Conservation (phyloP, 2,329 filamentous ascomycete species). For the Xylaria sp. region DNA sequence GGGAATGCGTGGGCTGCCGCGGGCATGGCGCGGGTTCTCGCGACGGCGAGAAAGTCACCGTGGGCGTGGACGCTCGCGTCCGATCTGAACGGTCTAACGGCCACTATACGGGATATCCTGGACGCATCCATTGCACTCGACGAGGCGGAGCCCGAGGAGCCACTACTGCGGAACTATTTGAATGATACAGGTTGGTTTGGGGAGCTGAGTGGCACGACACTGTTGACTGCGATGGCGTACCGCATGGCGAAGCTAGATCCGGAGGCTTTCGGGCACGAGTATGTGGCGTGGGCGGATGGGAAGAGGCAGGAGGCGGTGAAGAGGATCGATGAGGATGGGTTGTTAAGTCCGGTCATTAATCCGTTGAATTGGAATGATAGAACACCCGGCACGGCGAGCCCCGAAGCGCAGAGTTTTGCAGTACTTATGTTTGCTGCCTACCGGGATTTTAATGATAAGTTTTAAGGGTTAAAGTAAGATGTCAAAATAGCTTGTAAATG, state of each 20-base stretch:
- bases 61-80: constrained; percentile 43
- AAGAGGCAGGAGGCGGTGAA: constrained; percentile 52
- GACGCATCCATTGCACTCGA: constrained; percentile 49
- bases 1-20: constrained; percentile 60
- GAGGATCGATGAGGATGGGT: constrained; percentile 51
- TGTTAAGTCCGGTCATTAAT: constrained; percentile 54
- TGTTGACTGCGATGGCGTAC: constrained; percentile 57
- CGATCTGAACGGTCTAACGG: constrained; percentile 51
- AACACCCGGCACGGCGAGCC: constrained; percentile 48
- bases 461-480: not conserved
- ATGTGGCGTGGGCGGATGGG: constrained; percentile 54
- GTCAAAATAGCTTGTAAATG: not conserved
- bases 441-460: constrained; percentile 47
- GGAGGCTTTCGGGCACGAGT: constrained; percentile 48
- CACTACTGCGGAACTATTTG: constrained; percentile 59
- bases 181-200: constrained; percentile 56
- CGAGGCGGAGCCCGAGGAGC: constrained; percentile 37
- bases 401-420: constrained; percentile 57
- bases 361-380: constrained; percentile 51
- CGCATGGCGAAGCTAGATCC: constrained; percentile 57
- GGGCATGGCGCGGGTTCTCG: constrained; percentile 58
- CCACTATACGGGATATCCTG: constrained; percentile 42
- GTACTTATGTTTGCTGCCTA: constrained; percentile 55
- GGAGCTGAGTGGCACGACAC: constrained; percentile 59
- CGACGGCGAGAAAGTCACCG: constrained; percentile 52